These are phyloP conservation scores for Calocybe gambosa DNA, from an alignment of 1,284 basidiomycete genomes.

Conservation along the genomic window DNA sequence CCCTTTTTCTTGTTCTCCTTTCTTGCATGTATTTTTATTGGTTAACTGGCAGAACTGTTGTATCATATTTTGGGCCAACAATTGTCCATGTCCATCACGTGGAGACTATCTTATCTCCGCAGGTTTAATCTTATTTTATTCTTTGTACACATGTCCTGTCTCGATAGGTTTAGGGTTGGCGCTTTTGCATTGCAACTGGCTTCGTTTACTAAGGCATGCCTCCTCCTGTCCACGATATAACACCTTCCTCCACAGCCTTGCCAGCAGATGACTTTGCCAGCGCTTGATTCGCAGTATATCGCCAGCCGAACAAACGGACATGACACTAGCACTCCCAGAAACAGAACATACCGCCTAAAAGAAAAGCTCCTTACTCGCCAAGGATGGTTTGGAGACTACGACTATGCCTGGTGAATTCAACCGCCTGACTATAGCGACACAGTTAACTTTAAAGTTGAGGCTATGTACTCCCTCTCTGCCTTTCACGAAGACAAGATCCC, in stretches of 20 bases:
- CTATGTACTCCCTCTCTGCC: slow-evolving; percentile 63
- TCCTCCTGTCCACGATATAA: neutral
- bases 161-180: too few relatives aligned
- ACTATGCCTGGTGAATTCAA: slow-evolving; percentile 52
- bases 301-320: neutral
- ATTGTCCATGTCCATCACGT: too few relatives aligned
- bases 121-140: too few relatives aligned
- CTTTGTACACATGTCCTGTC: too few relatives aligned
- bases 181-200: too few relatives aligned
- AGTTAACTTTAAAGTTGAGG: slow-evolving; percentile 19
- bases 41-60: slow-evolving; percentile 4
- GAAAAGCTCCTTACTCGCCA: slow-evolving; percentile 38
- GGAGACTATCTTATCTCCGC: too few relatives aligned
- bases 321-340: neutral
- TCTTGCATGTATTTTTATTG: slow-evolving; percentile 14
- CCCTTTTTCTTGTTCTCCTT: neutral
- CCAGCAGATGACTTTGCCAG: neutral
- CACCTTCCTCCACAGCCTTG: neutral
- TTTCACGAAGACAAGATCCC: slow-evolving; percentile 33
- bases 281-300: neutral
- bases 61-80: slow-evolving; percentile 2
- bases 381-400: slow-evolving; percentile 76
- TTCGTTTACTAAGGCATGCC: too few relatives aligned
- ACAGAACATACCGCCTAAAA: slow-evolving; percentile 13
- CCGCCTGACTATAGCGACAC: neutral